Conservation (phyloP, 805 yeast species). For the Candida cerambycidarum region DNA sequence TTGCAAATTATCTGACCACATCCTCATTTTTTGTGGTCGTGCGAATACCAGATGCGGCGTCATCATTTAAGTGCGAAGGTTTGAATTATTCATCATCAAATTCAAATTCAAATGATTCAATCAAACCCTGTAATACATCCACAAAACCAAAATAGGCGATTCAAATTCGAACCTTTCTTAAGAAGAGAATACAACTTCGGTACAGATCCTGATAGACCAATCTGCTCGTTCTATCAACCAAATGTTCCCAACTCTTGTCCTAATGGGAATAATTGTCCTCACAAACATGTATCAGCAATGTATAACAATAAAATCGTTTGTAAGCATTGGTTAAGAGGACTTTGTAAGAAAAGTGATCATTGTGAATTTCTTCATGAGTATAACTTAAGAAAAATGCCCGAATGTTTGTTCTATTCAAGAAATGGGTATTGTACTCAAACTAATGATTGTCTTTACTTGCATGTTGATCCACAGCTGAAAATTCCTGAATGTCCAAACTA, state of each 20-base stretch:
- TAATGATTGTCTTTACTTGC: slow-evolving; percentile 91
- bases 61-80: not conserved
- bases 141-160: slow-evolving; percentile 35
- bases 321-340: slow-evolving; percentile 96
- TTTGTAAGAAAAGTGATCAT: slow-evolving; percentile 93
- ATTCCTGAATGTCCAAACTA: slow-evolving; percentile 87
- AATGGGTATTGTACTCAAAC: slow-evolving; percentile 87
- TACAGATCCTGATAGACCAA: slow-evolving; percentile 84
- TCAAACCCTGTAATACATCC: slow-evolving; percentile 43
- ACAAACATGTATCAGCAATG: slow-evolving; percentile 70
- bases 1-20: too few species aligned
- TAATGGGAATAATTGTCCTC: slow-evolving; percentile 78
- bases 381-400: slow-evolving; percentile 93
- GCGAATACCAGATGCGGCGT: too few species aligned
- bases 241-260: slow-evolving; percentile 70
- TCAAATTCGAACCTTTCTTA: slow-evolving; percentile 80
- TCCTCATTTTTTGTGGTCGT: too few species aligned
- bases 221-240: slow-evolving; percentile 69
- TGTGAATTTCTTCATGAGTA: slow-evolving; percentile 97
- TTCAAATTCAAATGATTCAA: slow-evolving; percentile 27
- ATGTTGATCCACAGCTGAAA: slow-evolving; percentile 83
- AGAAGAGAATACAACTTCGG: slow-evolving; percentile 79
- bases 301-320: slow-evolving; percentile 71
- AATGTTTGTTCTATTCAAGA: slow-evolving; percentile 83
- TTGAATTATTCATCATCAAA: not conserved